phyloP scores from a whole-genome alignment of 2,329 filamentous ascomycete genomes.

The Sclerotinia trifoliorum region DNA sequence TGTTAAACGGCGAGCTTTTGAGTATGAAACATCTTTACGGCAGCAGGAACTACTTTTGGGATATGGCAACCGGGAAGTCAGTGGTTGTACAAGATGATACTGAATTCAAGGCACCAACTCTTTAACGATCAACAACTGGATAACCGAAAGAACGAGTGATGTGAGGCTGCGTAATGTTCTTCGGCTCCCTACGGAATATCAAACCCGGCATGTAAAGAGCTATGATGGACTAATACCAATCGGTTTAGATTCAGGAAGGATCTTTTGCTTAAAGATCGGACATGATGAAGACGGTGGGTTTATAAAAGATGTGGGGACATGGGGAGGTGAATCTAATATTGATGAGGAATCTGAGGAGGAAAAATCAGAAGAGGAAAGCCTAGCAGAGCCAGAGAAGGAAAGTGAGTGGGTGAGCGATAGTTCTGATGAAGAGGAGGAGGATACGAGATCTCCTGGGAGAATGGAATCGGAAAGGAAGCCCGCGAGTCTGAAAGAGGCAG shows the following conservation, averaged over 20 bases:
- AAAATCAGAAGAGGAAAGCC: neutral
- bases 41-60: neutral
- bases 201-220: neutral
- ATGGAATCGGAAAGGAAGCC: too few relatives aligned
- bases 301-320: neutral
- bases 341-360: neutral
- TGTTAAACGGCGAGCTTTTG: neutral
- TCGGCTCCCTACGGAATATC: neutral
- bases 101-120: neutral
- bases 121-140: neutral
- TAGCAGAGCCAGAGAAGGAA: neutral
- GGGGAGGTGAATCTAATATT: neutral
- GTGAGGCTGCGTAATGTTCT: accelerated
- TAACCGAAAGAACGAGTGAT: neutral
- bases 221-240: neutral
- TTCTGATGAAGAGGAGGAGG: neutral
- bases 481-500: too few relatives aligned
- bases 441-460: too few relatives aligned
- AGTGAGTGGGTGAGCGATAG: too few relatives aligned
- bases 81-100: neutral
- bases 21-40: neutral
- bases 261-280: neutral
- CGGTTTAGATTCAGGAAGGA: neutral
- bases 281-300: neutral
- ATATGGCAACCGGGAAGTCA: neutral